Evolutionary conservation across 495 filamentous ascomycete genomes (phyloP).

Genomic region (Annulohypoxylon bovei): DNA sequence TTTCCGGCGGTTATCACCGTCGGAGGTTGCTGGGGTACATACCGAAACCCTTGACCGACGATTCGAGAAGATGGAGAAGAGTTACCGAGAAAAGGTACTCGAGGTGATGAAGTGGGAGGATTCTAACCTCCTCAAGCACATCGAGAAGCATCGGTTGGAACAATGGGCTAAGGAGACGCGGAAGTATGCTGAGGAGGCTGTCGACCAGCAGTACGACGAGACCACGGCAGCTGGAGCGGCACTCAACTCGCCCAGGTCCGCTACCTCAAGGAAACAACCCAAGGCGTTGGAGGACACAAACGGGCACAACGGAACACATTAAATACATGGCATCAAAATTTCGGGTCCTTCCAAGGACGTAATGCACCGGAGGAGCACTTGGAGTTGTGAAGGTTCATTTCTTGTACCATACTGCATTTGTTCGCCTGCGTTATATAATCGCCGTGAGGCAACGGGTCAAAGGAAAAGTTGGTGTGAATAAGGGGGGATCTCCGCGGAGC

Average conservation of each 20-base stretch:
- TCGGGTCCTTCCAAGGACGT: conserved; percentile 15
- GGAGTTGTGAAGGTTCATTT: conserved; percentile 38
- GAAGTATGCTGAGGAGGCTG: conserved; percentile 49
- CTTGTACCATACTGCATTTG: conserved; percentile 44
- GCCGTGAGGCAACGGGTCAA: conserved; percentile 33
- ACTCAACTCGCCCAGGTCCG: conserved; percentile 23
- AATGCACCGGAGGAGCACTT: conserved; percentile 26
- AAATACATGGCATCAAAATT: conserved; percentile 18
- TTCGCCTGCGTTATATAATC: conserved; percentile 43
- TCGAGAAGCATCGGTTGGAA: conserved; percentile 68
- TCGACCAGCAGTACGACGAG: conserved; percentile 44
- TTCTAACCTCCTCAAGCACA: conserved; percentile 56
- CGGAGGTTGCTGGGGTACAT: conserved; percentile 63
- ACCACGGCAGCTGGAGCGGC: conserved; percentile 37
- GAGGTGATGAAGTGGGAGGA: conserved; percentile 68
- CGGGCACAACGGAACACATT: conserved; percentile 45
- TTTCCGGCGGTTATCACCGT: conserved; percentile 52
- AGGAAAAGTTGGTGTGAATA: conserved; percentile 32
- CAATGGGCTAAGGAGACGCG: conserved; percentile 67
- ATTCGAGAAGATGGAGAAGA: conserved; percentile 59
- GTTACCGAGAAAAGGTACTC: conserved; percentile 58
- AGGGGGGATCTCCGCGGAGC: not conserved
- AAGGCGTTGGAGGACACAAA: conserved; percentile 36
- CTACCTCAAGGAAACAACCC: conserved; percentile 25
- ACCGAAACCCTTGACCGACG: conserved; percentile 63